Conservation (phyloP, 192 early-diverging fungal species). For the Gonapodya prolifera region DNA sequence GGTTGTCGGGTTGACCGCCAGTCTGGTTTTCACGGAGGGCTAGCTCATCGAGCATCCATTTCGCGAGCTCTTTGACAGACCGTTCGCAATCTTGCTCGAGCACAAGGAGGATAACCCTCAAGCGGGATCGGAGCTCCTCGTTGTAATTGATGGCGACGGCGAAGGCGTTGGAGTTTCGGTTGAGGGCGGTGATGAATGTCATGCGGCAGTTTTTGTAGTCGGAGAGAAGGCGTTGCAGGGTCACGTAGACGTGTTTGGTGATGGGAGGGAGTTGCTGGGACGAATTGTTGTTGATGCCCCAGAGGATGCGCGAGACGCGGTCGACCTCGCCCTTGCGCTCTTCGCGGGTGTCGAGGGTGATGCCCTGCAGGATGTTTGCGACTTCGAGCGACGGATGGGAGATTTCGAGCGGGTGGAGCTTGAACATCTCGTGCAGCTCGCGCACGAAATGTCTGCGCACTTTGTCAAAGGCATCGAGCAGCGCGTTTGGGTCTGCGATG, state of each 20-base stretch:
- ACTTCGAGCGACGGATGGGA: not conserved
- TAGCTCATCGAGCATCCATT: not conserved
- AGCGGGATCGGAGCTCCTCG: not conserved
- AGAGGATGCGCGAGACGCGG: not conserved
- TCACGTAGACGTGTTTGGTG: not conserved
- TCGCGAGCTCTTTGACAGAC: not conserved
- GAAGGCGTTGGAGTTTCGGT: not conserved
- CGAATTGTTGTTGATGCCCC: not conserved
- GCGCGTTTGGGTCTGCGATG: not conserved
- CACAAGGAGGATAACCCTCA: not conserved
- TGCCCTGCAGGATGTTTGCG: not conserved
- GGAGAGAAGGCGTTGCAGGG: not conserved
- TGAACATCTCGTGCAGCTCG: not conserved
- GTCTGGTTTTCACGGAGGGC: not conserved
- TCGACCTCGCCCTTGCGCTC: not conserved
- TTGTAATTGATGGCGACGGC: not conserved
- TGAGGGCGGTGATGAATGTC: not conserved
- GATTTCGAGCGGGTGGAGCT: not conserved
- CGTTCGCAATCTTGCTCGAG: not conserved
- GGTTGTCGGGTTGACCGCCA: not conserved
- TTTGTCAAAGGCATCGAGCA: not conserved
- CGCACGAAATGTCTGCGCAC: not conserved
- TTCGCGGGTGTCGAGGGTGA: not conserved
- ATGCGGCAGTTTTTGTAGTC: not conserved
- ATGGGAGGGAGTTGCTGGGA: not conserved